phyloP scores from a whole-genome alignment of 2,329 filamentous ascomycete genomes.

The Ophiocordyceps australis region DNA sequence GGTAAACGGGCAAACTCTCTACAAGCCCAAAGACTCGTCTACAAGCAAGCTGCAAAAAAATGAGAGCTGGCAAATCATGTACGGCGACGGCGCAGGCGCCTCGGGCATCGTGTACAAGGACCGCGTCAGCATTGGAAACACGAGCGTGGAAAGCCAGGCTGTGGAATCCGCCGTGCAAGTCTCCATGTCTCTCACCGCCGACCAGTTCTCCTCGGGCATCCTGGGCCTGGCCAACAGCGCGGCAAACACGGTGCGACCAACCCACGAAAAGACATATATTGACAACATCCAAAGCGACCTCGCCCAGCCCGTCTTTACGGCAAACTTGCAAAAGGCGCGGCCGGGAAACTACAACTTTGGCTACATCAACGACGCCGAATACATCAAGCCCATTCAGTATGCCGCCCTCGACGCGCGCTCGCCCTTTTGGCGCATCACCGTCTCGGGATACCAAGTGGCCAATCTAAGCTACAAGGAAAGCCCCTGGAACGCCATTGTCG shows the following conservation, averaged over 20 bases:
- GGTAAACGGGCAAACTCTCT: conserved; percentile 34
- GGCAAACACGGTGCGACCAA: conserved; percentile 15
- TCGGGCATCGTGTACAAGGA: conserved; percentile 48
- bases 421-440: conserved; percentile 45
- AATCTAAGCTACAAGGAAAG: conserved; percentile 3
- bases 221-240: conserved; percentile 14
- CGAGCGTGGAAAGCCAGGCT: conserved; percentile 40
- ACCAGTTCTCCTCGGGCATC: conserved; percentile 16
- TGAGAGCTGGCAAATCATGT: conserved; percentile 37
- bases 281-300: conserved; percentile 14
- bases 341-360: conserved; percentile 21
- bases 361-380: conserved; percentile 35
- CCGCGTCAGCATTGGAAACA: conserved; percentile 39
- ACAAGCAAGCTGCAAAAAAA: conserved; percentile 21
- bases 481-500: conserved; percentile 38
- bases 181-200: conserved; percentile 21
- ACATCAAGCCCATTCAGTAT: conserved; percentile 39
- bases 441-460: conserved; percentile 36
- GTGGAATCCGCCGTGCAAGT: conserved; percentile 46
- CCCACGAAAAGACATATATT: conserved; percentile 13
- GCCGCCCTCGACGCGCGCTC: conserved; percentile 27
- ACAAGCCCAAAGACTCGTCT: conserved; percentile 26
- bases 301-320: conserved; percentile 15
- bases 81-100: conserved; percentile 47
- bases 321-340: conserved; percentile 12